Conservation (phyloP, 2,329 filamentous ascomycete genomes). For the Colletotrichum sp. region DNA sequence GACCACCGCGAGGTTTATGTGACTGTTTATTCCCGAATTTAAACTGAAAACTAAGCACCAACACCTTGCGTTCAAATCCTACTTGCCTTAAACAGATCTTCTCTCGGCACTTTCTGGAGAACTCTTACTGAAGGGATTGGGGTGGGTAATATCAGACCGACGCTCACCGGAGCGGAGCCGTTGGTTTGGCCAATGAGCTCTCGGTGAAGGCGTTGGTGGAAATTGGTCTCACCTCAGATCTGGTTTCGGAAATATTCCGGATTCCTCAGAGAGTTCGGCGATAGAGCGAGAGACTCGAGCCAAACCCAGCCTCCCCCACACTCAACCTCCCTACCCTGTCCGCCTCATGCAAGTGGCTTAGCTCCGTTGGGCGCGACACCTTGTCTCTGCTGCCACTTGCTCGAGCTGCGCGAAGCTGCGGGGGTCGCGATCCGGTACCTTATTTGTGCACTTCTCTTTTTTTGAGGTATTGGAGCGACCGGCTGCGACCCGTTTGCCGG, state of each 20-base stretch:
- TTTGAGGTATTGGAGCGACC: background rate
- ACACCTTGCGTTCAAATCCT: background rate
- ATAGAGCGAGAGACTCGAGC: background rate
- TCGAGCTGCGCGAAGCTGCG: conserved; percentile 8
- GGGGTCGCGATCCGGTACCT: background rate
- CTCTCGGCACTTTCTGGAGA: too few relatives aligned
- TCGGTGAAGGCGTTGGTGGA: background rate
- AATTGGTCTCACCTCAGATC: background rate
- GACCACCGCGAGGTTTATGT: too few relatives aligned
- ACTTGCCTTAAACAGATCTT: background rate
- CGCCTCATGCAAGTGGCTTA: conserved; percentile 14
- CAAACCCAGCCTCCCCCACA: conserved; percentile 10
- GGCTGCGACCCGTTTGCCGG: background rate
- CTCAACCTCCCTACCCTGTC: conserved; percentile 3
- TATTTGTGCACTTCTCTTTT: background rate
- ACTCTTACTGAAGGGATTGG: background rate
- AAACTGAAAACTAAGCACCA: background rate
- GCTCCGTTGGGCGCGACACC: conserved; percentile 3
- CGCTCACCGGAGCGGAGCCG: background rate
- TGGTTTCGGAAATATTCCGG: conserved; percentile 11
- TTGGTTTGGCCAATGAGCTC: background rate
- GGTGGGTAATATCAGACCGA: background rate
- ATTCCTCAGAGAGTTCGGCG: background rate
- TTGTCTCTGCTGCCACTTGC: background rate
- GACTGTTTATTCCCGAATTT: too few relatives aligned